A percentile compares a stretch with the other conserved stretches of the same genome.
phyloP scores from a whole-genome alignment of 495 filamentous ascomycete genomes.

The Thozetella sp. region DNA sequence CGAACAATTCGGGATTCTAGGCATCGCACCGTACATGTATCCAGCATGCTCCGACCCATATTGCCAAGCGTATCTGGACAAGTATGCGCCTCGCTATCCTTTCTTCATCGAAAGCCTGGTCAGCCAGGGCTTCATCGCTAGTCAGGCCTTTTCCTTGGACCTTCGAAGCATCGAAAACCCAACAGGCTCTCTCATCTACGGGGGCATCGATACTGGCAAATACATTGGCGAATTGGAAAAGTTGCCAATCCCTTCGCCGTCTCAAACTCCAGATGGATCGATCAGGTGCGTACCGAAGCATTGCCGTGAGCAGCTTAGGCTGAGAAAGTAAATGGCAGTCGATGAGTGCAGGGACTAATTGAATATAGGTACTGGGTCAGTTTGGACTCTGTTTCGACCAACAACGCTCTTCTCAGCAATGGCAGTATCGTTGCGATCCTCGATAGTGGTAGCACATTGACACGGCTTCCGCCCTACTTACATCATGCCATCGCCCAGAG shows the following conservation, averaged over 20 bases:
- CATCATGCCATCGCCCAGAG: conserved; percentile 19
- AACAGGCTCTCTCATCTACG: conserved; percentile 74
- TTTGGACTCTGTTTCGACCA: not conserved
- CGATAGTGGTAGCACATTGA: conserved; percentile 17
- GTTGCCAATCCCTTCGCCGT: conserved; percentile 40
- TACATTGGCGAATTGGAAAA: conserved; percentile 62
- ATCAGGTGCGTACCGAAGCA: conserved; percentile 28
- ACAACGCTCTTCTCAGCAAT: not conserved
- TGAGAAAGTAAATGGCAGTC: not conserved
- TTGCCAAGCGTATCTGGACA: too few relatives aligned
- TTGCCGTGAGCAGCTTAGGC: conserved; percentile 15
- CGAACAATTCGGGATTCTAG: conserved; percentile 69
- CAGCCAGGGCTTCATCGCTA: conserved; percentile 62
- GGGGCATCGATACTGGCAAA: conserved; percentile 73
- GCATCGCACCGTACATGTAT: conserved; percentile 56
- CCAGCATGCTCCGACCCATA: too few relatives aligned
- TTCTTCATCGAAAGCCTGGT: conserved; percentile 70
- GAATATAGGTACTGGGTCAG: not conserved
- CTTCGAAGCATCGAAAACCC: conserved; percentile 48
- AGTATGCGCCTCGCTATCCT: too few relatives aligned
- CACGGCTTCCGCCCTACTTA: conserved; percentile 20
- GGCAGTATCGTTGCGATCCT: not conserved
- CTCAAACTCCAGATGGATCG: conserved; percentile 24
- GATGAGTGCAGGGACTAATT: conserved; percentile 19
- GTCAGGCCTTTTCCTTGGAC: conserved; percentile 74